phyloP scores from a whole-genome alignment of 176 grass and related monocot species.

The Eleusine indica region DNA sequence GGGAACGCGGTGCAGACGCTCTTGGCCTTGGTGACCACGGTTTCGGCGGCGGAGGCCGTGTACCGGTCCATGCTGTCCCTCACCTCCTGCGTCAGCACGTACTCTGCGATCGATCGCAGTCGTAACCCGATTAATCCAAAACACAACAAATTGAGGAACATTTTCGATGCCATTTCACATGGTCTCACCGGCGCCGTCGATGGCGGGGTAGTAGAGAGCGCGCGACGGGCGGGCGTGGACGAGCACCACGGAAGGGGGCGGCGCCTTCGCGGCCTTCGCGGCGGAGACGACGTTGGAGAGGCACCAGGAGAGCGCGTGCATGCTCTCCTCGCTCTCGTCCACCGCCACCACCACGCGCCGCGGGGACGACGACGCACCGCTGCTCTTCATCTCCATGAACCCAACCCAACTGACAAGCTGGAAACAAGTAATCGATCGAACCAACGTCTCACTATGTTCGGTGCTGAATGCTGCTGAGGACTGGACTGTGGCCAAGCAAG shows the following conservation, averaged over 20 bases:
- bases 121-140: background rate
- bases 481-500: too few relatives aligned
- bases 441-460: too few relatives aligned
- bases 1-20: slow-evolving; percentile 35
- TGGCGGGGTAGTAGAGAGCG: slow-evolving; percentile 16
- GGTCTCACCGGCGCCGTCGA: slow-evolving; percentile 20
- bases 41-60: background rate
- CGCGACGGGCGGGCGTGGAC: slow-evolving; percentile 43
- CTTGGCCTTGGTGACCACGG: slow-evolving; percentile 41
- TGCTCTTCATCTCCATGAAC: too few relatives aligned
- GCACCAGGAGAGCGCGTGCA: slow-evolving; percentile 56
- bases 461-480: too few relatives aligned
- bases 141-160: too few relatives aligned
- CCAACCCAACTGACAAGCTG: too few relatives aligned
- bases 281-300: slow-evolving; percentile 46
- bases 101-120: background rate
- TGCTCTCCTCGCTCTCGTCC: slow-evolving; percentile 62
- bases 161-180: too few relatives aligned
- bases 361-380: background rate
- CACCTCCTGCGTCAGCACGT: slow-evolving; percentile 39
- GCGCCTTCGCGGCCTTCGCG: background rate
- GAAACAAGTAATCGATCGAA: too few relatives aligned
- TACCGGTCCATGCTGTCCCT: slow-evolving; percentile 33
- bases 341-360: slow-evolving; percentile 53
- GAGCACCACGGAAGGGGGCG: slow-evolving; percentile 27